These are phyloP conservation scores for Macadamia integrifolia DNA, from an alignment of 164 flowering plant genomes.

Conservation along the genomic window DNA sequence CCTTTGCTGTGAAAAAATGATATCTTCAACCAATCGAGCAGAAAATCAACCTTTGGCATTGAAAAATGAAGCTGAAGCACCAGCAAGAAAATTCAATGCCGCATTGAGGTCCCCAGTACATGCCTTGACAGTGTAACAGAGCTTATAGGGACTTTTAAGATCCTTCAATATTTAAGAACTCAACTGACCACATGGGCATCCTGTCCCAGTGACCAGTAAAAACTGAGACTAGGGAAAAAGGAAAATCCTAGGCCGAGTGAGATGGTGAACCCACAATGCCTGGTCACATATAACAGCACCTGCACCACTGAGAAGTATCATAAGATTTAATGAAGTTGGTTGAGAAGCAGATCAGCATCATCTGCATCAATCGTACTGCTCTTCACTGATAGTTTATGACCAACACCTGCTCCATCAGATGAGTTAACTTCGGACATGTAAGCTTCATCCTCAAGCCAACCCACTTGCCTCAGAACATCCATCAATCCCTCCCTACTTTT, in stretches of 20 bases:
- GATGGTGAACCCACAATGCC: background rate
- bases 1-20: conserved; percentile 8
- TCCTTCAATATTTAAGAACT: background rate
- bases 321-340: conserved; percentile 8
- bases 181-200: background rate
- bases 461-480: conserved; percentile 17
- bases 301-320: conserved; percentile 1
- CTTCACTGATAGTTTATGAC: conserved; percentile 1
- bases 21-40: conserved; percentile 7
- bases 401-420: conserved; percentile 10
- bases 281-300: background rate
- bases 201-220: background rate
- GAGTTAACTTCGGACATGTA: conserved; percentile 12
- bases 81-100: no score
- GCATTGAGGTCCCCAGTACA: no score
- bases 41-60: background rate
- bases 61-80: background rate
- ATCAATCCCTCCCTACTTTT: conserved; percentile 13
- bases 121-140: background rate
- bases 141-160: background rate
- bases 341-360: conserved; percentile 16
- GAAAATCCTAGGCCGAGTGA: background rate
- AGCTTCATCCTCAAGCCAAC: conserved; percentile 15
- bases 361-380: conserved; percentile 7
- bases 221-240: background rate